Evolutionary conservation across 345 rosid genomes (phyloP).

Genomic region (Syzygium aqueum): DNA sequence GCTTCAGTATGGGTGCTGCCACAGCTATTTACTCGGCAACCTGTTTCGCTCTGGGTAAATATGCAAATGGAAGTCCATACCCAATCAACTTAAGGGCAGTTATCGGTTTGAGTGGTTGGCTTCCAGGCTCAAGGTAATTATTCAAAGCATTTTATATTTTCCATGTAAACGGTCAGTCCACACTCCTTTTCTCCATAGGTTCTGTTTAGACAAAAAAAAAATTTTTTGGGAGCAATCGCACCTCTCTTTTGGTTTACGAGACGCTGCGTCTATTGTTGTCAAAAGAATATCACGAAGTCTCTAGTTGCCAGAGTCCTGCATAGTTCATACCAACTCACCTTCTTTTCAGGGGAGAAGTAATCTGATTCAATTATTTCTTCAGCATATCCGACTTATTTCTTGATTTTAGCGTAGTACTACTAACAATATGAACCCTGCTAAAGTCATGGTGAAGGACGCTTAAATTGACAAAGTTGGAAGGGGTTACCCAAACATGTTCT

Average conservation of each 20-base stretch:
- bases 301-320: not conserved
- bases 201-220: not conserved
- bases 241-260: not conserved
- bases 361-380: not conserved
- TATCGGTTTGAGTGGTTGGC: slow-evolving; percentile 86
- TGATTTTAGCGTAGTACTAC: not conserved
- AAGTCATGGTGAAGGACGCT: not conserved
- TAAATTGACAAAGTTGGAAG: not conserved
- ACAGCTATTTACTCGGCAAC: slow-evolving; percentile 87
- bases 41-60: slow-evolving; percentile 59
- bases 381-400: not conserved
- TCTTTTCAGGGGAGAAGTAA: not conserved
- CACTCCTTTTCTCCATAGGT: not conserved
- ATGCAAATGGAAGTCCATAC: slow-evolving; percentile 60
- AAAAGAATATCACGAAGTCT: not conserved
- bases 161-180: not conserved
- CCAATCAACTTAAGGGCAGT: slow-evolving; percentile 50
- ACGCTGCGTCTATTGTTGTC: not conserved
- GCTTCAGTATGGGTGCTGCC: slow-evolving; percentile 98
- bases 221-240: not conserved
- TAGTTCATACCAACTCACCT: not conserved
- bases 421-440: not conserved
- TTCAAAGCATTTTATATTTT: not conserved
- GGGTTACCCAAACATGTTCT: not conserved
- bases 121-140: slow-evolving; percentile 75